phyloP scores from a whole-genome alignment of 148 eudicot genomes.

The Cornus suecica region DNA sequence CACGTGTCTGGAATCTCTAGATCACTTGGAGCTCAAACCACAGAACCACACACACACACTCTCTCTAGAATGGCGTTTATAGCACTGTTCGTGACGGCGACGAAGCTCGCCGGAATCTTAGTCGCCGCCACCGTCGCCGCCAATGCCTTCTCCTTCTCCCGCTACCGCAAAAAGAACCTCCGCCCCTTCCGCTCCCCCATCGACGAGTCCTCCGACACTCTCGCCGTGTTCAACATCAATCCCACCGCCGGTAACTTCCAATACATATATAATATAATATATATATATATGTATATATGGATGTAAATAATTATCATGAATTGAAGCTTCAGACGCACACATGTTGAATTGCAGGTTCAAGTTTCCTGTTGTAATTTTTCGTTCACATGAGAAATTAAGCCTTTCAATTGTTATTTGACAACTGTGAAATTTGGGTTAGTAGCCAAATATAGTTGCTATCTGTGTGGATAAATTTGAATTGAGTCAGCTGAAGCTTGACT shows the following conservation, averaged over 20 bases:
- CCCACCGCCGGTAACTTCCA: slow-evolving; percentile 28
- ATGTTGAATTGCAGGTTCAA: no score
- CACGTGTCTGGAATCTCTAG: not conserved
- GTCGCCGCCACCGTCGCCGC: slow-evolving; percentile 67
- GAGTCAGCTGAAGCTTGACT: no score
- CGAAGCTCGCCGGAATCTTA: slow-evolving; percentile 82
- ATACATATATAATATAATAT: not conserved
- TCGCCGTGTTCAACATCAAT: slow-evolving; percentile 61
- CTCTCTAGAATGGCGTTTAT: slow-evolving; percentile 37
- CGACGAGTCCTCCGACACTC: slow-evolving; percentile 63
- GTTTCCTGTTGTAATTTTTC: no score
- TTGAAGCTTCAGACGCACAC: not conserved
- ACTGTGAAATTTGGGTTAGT: no score
- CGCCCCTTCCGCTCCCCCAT: slow-evolving; percentile 58
- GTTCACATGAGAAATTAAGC: no score
- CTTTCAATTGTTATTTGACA: no score
- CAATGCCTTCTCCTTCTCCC: slow-evolving; percentile 66
- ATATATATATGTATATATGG: no score
- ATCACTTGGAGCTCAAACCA: not conserved
- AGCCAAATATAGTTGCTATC: no score
- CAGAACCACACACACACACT: not conserved
- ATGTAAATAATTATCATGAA: no score
- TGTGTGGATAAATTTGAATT: no score
- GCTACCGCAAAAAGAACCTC: slow-evolving; percentile 68
- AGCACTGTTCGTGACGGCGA: slow-evolving; percentile 51